These are phyloP conservation scores for Spinacia oleracea DNA, from an alignment of 179 eudicot genomes.

Conservation along the genomic window DNA sequence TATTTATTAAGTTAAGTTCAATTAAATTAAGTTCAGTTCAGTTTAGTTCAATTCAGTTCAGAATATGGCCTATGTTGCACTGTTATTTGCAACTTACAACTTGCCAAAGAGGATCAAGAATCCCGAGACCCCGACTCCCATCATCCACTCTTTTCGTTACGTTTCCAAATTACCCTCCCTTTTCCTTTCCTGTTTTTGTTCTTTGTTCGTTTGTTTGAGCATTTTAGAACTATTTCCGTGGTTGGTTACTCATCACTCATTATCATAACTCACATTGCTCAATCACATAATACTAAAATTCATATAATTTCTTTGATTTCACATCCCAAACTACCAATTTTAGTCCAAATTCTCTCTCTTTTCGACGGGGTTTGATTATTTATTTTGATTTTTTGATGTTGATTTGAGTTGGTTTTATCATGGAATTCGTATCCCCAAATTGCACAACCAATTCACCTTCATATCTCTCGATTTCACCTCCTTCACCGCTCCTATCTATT, in stretches of 20 bases:
- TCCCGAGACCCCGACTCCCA: neutral
- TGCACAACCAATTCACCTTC: slow-evolving; percentile 25
- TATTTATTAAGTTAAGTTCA: no score
- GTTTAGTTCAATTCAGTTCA: no score
- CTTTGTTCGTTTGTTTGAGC: neutral
- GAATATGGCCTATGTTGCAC: no score
- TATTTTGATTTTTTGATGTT: neutral
- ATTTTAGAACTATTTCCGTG: slow-evolving; percentile 7
- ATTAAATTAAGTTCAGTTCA: no score
- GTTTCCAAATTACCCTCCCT: slow-evolving; percentile 5
- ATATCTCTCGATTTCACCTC: slow-evolving; percentile 17
- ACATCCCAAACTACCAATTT: neutral
- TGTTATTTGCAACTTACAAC: slow-evolving; percentile 1
- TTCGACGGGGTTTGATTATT: neutral
- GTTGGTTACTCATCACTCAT: slow-evolving; percentile 32
- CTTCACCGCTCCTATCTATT: slow-evolving; percentile 23
- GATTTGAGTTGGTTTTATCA: slow-evolving; percentile 13
- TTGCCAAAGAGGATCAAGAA: neutral
- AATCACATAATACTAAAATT: neutral
- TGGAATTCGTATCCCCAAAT: slow-evolving; percentile 34
- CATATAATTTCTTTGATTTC: neutral
- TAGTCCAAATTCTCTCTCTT: neutral
- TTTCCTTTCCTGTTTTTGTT: neutral
- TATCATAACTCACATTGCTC: neutral
- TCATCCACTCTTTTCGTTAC: slow-evolving; percentile 18